Base-by-base conservation (phyloP, 768 basidiomycete genomes). In the Calocybe cyanea region DNA sequence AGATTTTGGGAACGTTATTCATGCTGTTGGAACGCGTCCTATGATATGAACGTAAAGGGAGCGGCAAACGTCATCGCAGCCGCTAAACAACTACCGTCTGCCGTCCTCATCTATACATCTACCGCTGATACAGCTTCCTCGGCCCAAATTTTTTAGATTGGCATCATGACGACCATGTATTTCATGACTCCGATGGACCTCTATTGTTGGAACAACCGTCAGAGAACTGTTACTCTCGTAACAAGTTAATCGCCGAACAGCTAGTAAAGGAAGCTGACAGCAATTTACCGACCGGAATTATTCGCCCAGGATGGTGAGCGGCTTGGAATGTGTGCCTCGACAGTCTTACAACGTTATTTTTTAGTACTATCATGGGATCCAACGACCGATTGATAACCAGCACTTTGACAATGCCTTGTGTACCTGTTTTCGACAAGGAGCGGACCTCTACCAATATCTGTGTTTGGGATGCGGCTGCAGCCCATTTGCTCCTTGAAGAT, bases 251-350 rank as follows among this genome's bases (percentile, higher is more conserved):
- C 43, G 79, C 77, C 1, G 80, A 82, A 58, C 63, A 70, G 54
- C 60, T 79, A 30, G 75, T 82, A 4, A 59, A 76, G n/a, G 64
- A 61, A 0, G 77, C 79, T n/a, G 78, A 80, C 54, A 70, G 68
- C 4, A 69, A 69, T 7, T 59, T 82, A 9, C 58, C 67, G 39
- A 80, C 80, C 2, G 77, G 61, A 1, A 58, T 63, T 18, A 40
- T 68, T 31, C 60, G 64, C 13, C 67, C 67, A 4, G 64, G 62
- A 32, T 57, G 53, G 67, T 68, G 38, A 43, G 63, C 55, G 25
- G 11, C 25, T 28, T 28, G 25, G 11, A 28, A 28, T 28, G 11
- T 28, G 11, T 11, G 11, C 25, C 25, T 28, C 25, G 8, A 9
- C 7, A 24, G 8, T 25, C 33, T n/a, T 19, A 33, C 11, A 6